Conservation (phyloP, 306 rosid genomes). For the Luffa aegyptiaca region DNA sequence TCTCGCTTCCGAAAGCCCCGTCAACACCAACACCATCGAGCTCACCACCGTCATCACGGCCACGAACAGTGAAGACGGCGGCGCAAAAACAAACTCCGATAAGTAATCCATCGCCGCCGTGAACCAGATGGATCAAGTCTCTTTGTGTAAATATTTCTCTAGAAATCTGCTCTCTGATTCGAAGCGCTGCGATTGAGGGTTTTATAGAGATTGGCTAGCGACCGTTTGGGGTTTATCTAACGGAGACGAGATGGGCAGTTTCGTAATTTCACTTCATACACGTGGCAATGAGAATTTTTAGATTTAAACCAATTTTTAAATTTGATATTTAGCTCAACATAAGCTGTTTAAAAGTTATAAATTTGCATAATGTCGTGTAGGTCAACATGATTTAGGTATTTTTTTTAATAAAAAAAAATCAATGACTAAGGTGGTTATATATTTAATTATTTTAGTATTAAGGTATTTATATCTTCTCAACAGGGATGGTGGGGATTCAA, state of each 20-base stretch:
- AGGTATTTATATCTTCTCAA: no score
- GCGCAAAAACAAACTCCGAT: constrained; percentile 23
- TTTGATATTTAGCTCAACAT: no score
- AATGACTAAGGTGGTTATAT: no score
- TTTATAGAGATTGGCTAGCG: not conserved
- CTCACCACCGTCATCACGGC: constrained; percentile 29
- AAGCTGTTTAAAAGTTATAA: no score
- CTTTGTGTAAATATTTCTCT: not conserved
- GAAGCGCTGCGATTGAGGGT: not conserved
- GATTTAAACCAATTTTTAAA: no score
- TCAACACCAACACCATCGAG: constrained; percentile 8
- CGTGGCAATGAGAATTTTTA: no score
- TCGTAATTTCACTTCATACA: not conserved
- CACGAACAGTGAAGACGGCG: constrained; percentile 40
- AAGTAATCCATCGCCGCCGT: constrained; percentile 4
- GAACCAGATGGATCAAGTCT: not conserved
- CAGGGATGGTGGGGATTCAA: no score
- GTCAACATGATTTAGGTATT: no score
- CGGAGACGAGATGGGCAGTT: not conserved
- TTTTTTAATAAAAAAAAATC: no score
- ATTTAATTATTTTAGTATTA: no score
- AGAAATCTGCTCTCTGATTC: not conserved
- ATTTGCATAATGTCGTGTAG: no score
- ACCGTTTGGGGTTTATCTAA: not conserved
- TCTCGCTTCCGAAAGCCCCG: constrained; percentile 35